Conservation (phyloP, 257 asterid species). For the Scutellaria minor region DNA sequence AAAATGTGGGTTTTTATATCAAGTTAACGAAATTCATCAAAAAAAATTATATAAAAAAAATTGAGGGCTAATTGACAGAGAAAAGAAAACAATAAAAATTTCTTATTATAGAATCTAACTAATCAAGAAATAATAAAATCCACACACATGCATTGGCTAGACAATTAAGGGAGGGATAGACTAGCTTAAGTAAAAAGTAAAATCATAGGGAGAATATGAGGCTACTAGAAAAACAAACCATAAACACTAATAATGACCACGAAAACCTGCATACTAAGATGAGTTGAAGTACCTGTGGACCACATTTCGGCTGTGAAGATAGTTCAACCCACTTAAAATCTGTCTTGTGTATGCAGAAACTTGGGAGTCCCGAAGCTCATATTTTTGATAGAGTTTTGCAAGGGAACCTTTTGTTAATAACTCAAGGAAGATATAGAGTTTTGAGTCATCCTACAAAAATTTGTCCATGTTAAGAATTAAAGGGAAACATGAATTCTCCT, state of each 20-base stretch:
- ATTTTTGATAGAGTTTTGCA: slow-evolving; percentile 51
- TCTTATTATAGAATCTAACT: not conserved
- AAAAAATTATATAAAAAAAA: not conserved
- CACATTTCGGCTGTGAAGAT: slow-evolving; percentile 60
- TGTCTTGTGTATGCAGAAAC: slow-evolving; percentile 70
- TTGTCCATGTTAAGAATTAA: slow-evolving; percentile 5
- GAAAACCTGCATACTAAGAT: slow-evolving; percentile 22
- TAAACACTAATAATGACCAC: slow-evolving; percentile 9
- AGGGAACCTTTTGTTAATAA: slow-evolving; percentile 67
- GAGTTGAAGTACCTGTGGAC: slow-evolving; percentile 60
- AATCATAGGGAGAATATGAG: slow-evolving; percentile 19
- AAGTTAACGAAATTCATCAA: slow-evolving; percentile 6
- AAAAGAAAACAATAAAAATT: not conserved
- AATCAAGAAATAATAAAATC: slow-evolving; percentile 17
- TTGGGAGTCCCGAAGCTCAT: slow-evolving; percentile 61
- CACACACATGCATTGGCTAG: slow-evolving; percentile 24
- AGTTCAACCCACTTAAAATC: slow-evolving; percentile 63
- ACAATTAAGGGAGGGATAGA: not conserved
- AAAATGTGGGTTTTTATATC: slow-evolving; percentile 1
- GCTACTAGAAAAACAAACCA: not conserved
- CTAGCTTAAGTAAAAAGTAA: not conserved
- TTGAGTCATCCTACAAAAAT: slow-evolving; percentile 46
- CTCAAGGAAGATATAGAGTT: slow-evolving; percentile 68
- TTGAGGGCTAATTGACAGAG: slow-evolving; percentile 20
- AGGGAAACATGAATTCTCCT: slow-evolving; percentile 23